Evolutionary conservation across 2,329 filamentous ascomycete species (phyloP), one percentile per base, ranked within the genome.

Genomic region (Orbilia quercus): DNA sequence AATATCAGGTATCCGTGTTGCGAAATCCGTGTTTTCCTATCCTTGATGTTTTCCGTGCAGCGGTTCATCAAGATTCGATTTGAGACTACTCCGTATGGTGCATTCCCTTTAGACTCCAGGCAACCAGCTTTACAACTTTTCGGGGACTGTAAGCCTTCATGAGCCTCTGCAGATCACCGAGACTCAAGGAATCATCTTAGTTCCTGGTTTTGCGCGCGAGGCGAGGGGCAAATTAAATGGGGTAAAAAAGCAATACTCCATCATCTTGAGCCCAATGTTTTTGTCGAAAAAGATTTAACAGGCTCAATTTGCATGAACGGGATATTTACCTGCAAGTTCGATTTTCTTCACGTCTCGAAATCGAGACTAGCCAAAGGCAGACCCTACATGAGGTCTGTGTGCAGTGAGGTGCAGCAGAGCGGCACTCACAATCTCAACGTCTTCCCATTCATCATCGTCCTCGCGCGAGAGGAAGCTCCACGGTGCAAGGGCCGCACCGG

Each of bases 301-400:
- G 50, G 53, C 20, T 28, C 22, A 22, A 34, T 31, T 31, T 23
- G 18, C 25, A 51, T 59, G 36, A 11, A 48, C 22, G 31, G 22
- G 18, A 25, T 69, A 40, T 40, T 3, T 40, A 22, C 34, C 54
- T 67, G 64, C 54, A 62, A 58, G 64, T 25, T 60, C 47, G 64
- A 69, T 69, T 69, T 69, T 55, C 20, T 69, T 69, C 64, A 69
- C 64, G 64, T 69, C 55, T 55, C 40, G 31, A 67, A 69, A 69
- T 69, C 63, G 63, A 59, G 54, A 54, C 64, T 69, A 69, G 28
- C 64, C 54, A 44, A 69, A 60, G 25, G 22, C 40, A 59, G 63
- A 9, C 20, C 58, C 7, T 16, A 57, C 53, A 44, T 57, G 42
- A 31, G 2, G 18, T 23, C 7, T 20, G 16, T 22, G 36, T 64